These are phyloP conservation scores for Colletotrichum tropicicola DNA, from an alignment of 2,329 filamentous ascomycete genomes.

Conservation along the genomic window DNA sequence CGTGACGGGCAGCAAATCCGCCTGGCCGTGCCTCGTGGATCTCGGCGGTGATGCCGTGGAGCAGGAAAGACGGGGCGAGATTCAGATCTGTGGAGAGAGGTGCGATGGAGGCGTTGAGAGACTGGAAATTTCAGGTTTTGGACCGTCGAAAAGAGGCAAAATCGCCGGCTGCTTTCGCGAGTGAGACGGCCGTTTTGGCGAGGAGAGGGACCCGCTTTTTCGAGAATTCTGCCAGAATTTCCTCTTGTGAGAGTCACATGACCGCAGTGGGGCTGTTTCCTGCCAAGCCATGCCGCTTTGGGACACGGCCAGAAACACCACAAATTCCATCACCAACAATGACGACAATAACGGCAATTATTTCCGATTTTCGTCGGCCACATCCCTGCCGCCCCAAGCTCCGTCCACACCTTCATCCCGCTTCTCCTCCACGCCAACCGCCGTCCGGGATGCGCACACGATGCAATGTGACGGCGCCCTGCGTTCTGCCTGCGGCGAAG, in stretches of 20 bases:
- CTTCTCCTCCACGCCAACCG: constrained; percentile 13
- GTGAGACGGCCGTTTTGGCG: too few relatives aligned
- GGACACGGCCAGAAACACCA: neutral
- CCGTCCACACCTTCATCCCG: constrained; percentile 7
- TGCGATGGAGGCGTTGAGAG: constrained; percentile 10
- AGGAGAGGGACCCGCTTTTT: neutral
- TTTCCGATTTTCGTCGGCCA: neutral
- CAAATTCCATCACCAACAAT: neutral
- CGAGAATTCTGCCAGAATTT: neutral
- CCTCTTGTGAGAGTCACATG: neutral
- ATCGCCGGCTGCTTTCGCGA: neutral
- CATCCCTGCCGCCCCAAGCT: constrained; percentile 18
- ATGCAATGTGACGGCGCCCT: constrained; percentile 6
- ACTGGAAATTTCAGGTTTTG: constrained; percentile 27
- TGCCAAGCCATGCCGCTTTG: neutral
- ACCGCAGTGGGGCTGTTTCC: too few relatives aligned
- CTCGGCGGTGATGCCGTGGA: constrained; percentile 18
- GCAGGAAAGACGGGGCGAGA: constrained; percentile 26
- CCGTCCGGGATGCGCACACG: constrained; percentile 3
- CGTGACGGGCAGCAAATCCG: neutral
- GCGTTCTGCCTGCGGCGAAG: constrained; percentile 5
- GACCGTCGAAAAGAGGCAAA: neutral
- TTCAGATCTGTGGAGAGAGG: constrained; percentile 28
- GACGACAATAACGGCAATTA: neutral
- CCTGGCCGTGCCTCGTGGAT: constrained; percentile 8